Evolutionary conservation across 345 rosid genomes (phyloP), one percentile per base, ranked within the genome.

Genomic region (Adansonia digitata): DNA sequence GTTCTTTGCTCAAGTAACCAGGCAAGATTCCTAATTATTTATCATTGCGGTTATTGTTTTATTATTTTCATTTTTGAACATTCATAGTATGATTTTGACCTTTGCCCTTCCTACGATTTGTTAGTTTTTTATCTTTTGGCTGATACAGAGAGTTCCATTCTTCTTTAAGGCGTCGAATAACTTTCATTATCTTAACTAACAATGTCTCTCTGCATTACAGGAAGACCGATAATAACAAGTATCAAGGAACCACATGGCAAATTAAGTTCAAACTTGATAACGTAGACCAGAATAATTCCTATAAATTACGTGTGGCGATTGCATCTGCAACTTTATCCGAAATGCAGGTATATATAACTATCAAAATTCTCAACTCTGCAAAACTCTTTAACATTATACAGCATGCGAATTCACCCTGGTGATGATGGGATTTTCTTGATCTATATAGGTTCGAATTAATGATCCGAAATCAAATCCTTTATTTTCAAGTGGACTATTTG

Each of bases 1-100:
- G 98, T 90, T 92, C 76, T 94, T 84, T 67, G 93, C 87, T 64
- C 97, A 93, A 69, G 91, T 86, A 45, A 79, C 86, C 66, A 91
- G 97, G 98, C 90, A 7, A 53, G 35, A 27, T 46, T 64, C 73
- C 57, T 43, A 40, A 40, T 37, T 56, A 63, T 18, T 37, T 56
- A 63, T 18, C 68, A 60, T 14, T 12, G 18, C 61, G 12, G n/a
- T n/a, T n/a, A n/a, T n/a, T n/a, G 2, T 7, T 27, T 60, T 27
- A 18, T 34, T 22, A 17, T 63, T 17, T 63, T 18, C 22, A 53
- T 53, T 63, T n/a, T 18, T 4, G 0, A 62, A 62, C 43, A 35
- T 34, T 1, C 45, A 37, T 37, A 26, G n/a, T n/a, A n/a, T n/a
- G n/a, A n/a, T n/a, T n/a, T n/a, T n/a, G n/a, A n/a, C n/a, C n/a